Base-by-base conservation (phyloP, 805 yeast species). In the Isabelozyma heimii region DNA sequence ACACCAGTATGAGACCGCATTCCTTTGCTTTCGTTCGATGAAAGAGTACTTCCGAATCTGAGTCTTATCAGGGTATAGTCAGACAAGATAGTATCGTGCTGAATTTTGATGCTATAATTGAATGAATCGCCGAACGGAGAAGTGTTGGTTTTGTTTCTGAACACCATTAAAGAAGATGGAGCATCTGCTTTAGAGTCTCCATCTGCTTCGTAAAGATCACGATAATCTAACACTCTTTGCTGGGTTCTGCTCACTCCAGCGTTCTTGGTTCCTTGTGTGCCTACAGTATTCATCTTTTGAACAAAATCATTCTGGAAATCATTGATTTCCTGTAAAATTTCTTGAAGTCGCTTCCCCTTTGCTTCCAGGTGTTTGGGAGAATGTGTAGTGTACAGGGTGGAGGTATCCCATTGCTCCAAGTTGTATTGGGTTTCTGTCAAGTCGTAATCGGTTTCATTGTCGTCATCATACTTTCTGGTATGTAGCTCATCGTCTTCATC, bases 41-140 rank as follows among this genome's bases (percentile, higher is more conserved):
- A 33, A 17, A 30, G 12, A n/a, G 50, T 43, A 8, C 57, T 57
- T 13, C 66, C 56, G 42, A 70, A 73, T 30, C 77, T 54, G 14
- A 70, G 57, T 35, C 76, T 52, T 10, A 73, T 68, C 12, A 66
- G 64, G 5, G 66, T 70, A 58, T 72, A 73, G 45, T 73, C 73
- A 2, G 67, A 60, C 40, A 57, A 49, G 5, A 73, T 55, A 2
- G 67, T 63, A 50, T 73, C 76, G 52, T 72, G 64, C 47, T 70
- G 75, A 24, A 70, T 70, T 44, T 60, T 66, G 42, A 61, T 58
- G 24, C 58, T 53, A 48, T 65, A 62, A 30, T 57, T 58, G 14
- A 42, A 10, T 12, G 57, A 48, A 27, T 42, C 42, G 9, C 38
- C 15, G 38, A 40, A 37, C 14, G 42, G 47, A 14, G 40, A 43